phyloP scores from a whole-genome alignment of 768 basidiomycete genomes.

The Rhodocollybia butyracea region DNA sequence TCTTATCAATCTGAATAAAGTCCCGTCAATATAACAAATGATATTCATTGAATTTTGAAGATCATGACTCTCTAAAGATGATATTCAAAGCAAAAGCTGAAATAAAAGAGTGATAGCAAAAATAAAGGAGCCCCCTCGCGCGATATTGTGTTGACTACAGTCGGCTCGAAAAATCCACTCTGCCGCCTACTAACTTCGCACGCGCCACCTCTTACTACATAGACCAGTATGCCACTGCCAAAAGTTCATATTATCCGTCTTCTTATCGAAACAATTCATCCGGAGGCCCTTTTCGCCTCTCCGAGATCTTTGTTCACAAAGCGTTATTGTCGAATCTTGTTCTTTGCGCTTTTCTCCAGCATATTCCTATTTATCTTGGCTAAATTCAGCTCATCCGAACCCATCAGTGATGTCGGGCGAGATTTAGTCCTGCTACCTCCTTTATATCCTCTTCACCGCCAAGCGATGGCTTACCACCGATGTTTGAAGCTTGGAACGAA shows the following conservation, averaged over 20 bases:
- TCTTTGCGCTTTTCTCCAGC: background rate
- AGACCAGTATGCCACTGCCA: too few species aligned
- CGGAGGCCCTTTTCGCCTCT: background rate
- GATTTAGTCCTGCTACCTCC: constrained; percentile 2
- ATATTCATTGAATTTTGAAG: background rate
- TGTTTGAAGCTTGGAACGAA: constrained; percentile 40
- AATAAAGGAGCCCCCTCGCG: too few species aligned
- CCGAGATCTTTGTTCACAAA: constrained; percentile 1
- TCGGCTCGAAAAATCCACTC: too few species aligned
- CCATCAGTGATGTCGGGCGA: background rate
- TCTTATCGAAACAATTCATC: too few species aligned
- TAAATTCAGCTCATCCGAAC: background rate
- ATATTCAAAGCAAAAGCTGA: too few species aligned
- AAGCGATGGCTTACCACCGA: constrained; percentile 29
- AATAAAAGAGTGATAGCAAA: too few species aligned
- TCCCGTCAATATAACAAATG: background rate
- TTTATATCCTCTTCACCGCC: background rate
- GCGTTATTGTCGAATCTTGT: constrained; percentile 3
- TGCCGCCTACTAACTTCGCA: too few species aligned
- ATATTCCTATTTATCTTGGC: background rate
- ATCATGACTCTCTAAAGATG: background rate
- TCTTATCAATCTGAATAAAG: background rate
- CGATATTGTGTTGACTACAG: too few species aligned
- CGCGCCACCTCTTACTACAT: too few species aligned
- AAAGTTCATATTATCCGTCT: too few species aligned